Conservation (phyloP, 1,284 basidiomycete species). For the Sporisorium scitamineum region DNA sequence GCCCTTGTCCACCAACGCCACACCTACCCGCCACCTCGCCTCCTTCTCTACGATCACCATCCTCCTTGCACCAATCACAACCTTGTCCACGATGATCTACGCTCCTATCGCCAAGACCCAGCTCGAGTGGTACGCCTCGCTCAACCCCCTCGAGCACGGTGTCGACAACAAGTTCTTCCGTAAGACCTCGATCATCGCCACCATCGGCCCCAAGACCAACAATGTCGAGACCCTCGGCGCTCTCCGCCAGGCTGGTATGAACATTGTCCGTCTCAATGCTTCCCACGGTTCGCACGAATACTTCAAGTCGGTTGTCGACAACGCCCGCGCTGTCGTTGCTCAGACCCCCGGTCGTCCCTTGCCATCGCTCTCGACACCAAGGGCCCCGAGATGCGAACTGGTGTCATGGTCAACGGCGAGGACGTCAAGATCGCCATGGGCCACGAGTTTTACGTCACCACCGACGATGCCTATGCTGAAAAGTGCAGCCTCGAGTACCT, state of each 20-base stretch:
- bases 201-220: constrained; percentile 69
- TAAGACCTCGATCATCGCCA: constrained; percentile 68
- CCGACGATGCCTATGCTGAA: constrained; percentile 84
- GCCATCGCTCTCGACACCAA: constrained; percentile 99
- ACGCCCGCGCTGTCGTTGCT: constrained; percentile 61
- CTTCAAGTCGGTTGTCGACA: constrained; percentile 68
- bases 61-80: neutral
- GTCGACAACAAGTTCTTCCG: constrained; percentile 67
- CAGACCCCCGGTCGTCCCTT: constrained; percentile 80
- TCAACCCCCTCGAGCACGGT: constrained; percentile 67
- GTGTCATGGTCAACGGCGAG: constrained; percentile 85
- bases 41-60: constrained; percentile 5
- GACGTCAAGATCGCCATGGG: constrained; percentile 91
- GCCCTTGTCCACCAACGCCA: constrained; percentile 5
- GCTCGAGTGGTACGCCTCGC: constrained; percentile 68
- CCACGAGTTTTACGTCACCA: constrained; percentile 93
- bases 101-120: constrained; percentile 63
- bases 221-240: constrained; percentile 64
- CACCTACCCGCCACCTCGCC: neutral
- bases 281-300: constrained; percentile 67
- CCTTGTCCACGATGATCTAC: constrained; percentile 51
- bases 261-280: constrained; percentile 69
- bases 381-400: constrained; percentile 99
- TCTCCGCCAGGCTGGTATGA: constrained; percentile 67
- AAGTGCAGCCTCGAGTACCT: constrained; percentile 81